Evolutionary conservation across 768 basidiomycete species (phyloP).

Genomic region (Tricholoma saponaceum): DNA sequence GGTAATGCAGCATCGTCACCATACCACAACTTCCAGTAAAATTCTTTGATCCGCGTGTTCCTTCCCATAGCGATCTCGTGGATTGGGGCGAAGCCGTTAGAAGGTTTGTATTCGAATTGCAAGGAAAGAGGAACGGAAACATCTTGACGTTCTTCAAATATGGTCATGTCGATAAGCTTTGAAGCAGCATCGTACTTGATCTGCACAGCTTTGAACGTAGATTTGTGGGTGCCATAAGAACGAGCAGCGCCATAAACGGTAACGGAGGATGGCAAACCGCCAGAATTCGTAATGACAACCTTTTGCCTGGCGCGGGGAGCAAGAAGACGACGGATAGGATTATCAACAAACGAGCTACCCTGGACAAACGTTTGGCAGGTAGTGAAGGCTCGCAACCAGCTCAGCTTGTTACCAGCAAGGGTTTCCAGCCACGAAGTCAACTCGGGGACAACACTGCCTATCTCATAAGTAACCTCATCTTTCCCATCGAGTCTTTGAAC

Average conservation of each 20-base stretch:
- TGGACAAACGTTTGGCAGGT: constrained; percentile 83
- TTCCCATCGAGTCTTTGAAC: constrained; percentile 39
- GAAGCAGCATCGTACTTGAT: constrained; percentile 54
- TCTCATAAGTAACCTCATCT: constrained; percentile 43
- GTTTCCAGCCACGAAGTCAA: constrained; percentile 75
- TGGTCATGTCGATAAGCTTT: constrained; percentile 60
- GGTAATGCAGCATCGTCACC: constrained; percentile 80
- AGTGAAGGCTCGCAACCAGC: constrained; percentile 85
- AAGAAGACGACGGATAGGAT: constrained; percentile 85
- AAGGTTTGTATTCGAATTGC: constrained; percentile 82
- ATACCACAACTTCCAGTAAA: constrained; percentile 99
- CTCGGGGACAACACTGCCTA: constrained; percentile 54
- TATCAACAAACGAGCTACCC: constrained; percentile 80
- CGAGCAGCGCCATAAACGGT: constrained; percentile 75
- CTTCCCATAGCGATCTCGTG: constrained; percentile 83
- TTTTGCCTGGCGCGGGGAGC: constrained; percentile 78
- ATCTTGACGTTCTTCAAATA: constrained; percentile 81
- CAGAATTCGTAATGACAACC: constrained; percentile 54
- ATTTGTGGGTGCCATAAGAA: constrained; percentile 69
- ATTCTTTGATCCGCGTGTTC: constrained; percentile 90
- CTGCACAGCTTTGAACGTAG: constrained; percentile 80
- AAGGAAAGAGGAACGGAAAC: constrained; percentile 77
- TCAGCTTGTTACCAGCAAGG: constrained; percentile 76
- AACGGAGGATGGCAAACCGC: constrained; percentile 51
- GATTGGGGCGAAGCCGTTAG: constrained; percentile 87